Percentiles rank a stretch among this genome's conserved stretches.
phyloP scores from a whole-genome alignment of 2,329 filamentous ascomycete species.

The Fusarium brevicatenulatum region DNA sequence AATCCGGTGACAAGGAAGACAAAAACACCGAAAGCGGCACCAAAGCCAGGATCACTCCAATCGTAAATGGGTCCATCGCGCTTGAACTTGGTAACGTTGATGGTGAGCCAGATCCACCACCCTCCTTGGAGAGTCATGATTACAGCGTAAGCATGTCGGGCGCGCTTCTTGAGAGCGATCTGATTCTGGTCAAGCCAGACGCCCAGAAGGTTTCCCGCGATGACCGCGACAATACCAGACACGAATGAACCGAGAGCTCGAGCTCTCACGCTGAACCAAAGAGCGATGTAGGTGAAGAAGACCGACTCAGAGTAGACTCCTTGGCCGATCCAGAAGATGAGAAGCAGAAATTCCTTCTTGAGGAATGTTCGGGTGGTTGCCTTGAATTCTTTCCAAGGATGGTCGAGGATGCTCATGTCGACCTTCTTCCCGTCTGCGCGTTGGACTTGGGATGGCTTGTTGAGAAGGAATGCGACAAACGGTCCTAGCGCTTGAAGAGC shows the following conservation, averaged over 20 bases:
- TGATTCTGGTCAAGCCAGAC: constrained; percentile 66
- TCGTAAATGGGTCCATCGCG: constrained; percentile 67
- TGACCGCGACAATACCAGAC: constrained; percentile 71
- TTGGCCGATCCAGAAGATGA: constrained; percentile 72
- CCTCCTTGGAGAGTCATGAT: constrained; percentile 68
- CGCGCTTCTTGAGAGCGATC: constrained; percentile 61
- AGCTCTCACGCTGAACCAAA: constrained; percentile 75
- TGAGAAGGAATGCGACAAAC: constrained; percentile 68
- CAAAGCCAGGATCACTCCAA: constrained; percentile 71
- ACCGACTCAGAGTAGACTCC: constrained; percentile 73
- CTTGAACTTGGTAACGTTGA: constrained; percentile 69
- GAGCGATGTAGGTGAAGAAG: constrained; percentile 52
- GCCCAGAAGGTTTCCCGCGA: constrained; percentile 70
- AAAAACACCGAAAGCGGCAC: constrained; percentile 71
- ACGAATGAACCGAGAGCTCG: constrained; percentile 71
- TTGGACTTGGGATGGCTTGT: constrained; percentile 66
- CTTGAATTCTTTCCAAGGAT: constrained; percentile 66
- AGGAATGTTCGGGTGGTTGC: constrained; percentile 66
- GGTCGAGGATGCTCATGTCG: constrained; percentile 62
- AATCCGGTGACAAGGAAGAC: constrained; percentile 73
- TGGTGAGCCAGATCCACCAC: constrained; percentile 75
- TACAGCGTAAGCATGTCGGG: constrained; percentile 61
- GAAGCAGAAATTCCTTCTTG: constrained; percentile 67
- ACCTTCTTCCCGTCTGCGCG: constrained; percentile 70
- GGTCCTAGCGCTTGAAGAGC: constrained; percentile 70